Base-by-base conservation (phyloP, 2,329 filamentous ascomycete species). In the Hawksworthiomyces lignivorus region DNA sequence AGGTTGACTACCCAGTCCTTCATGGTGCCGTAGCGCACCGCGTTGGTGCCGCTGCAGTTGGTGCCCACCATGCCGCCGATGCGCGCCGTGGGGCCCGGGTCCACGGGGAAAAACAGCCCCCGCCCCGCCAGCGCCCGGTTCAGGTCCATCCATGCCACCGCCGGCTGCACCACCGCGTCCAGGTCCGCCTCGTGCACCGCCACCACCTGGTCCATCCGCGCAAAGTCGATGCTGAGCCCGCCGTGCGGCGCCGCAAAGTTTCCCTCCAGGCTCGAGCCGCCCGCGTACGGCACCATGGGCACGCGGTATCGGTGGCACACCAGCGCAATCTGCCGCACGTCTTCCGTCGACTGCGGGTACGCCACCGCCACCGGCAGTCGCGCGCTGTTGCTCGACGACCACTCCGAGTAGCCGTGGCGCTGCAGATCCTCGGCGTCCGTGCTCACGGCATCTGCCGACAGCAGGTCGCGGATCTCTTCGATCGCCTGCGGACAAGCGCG, bases 161-260 rank as follows among this genome's bases (percentile, higher is more conserved):
- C 85, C 4, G 89, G 89, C 59, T 96, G 89, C 4, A 96, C 87
- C 5, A 94, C 85, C 38, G 94, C 73, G 54, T 96, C 89, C 84
- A 95, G 87, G 58, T 95, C 89, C 4, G 86, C 82, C 51, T 84
- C 81, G 59, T 94, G 83, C 43, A 95, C 70, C 41, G 80, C 70
- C 22, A 96, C 52, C 19, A 95, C 83, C 54, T 80, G 69, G 58
- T 94, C 83, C 89, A 96, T 96, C 55, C 77, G 78, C 1, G 79
- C 77, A 59, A 96, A 95, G 56, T 96, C 89, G 39, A 96, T 84
- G 50, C 85, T 90, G 56, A 96, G 77, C 10, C 89, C 89, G 11
- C 88, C 88, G 56, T 82, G 84, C 0, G 87, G 87, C 12, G 88
- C 86, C 0, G 86, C 85, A 61, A 94, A 94, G 59, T 94, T 92